Evolutionary conservation across 2,329 filamentous ascomycete species (phyloP), one percentile per base, ranked within the genome.

Genomic region (Fusarium sublunatum): DNA sequence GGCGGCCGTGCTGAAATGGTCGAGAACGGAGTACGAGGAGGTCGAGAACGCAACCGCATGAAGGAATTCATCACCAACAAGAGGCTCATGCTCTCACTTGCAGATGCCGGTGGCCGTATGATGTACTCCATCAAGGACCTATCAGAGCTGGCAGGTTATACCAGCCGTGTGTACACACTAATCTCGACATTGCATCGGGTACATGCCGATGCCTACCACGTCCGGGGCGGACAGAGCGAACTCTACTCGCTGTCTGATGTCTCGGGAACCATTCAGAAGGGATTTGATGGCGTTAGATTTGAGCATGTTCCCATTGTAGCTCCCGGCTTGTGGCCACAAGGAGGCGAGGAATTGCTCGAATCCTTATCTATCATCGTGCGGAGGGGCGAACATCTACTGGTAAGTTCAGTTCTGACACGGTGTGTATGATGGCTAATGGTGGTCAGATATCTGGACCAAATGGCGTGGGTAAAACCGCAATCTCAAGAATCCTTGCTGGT

Each of bases 71-170:
- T 99, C 77, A 99, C 95, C 11, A 99, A 99, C 80, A 98, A 99
- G 77, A 88, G 95, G 5, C 88, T 99, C 35, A 98, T 99, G 95
- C 85, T 99, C 29, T 98, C 94, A 13, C 85, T 99, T 34, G 95
- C 95, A 9, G 95, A 99, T 77, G 95, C 95, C 2, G 95, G 95
- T 57, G 94, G 94, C 25, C 87, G 95, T 42, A 97, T 99, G 92
- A 99, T 99, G 95, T 99, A 99, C 81, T 95, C 91, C 61, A 96
- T 99, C 82, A 99, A 99, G 78, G 96, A 99, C 73, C 86, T 99
- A 32, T 93, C 93, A 2, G 95, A 99, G 75, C 83, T 99, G 31
- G 95, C 95, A 6, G 95, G 95, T 22, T 96, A 98, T 79, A 99
- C 95, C 1, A 97, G 92, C 56, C 88, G 95, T 40, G 93, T 99